Evolutionary conservation across 2,329 filamentous ascomycete genomes (phyloP).

Genomic region (Fusarium tjaetaba): DNA sequence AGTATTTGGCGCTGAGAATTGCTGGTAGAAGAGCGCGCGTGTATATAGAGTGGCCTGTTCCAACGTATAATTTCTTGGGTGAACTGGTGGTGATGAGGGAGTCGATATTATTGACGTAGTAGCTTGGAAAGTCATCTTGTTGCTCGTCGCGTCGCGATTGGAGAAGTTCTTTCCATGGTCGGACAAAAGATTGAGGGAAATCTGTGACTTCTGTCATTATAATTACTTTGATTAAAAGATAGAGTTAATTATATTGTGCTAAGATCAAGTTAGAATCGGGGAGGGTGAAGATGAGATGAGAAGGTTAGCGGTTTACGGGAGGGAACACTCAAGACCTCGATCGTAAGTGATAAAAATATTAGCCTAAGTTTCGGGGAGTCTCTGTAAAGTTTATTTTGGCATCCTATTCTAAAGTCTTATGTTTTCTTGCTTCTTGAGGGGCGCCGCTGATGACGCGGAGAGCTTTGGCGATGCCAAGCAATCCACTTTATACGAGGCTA

Average conservation of each 20-base stretch:
- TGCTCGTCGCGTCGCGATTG: conserved; percentile 48
- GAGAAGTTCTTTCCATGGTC: conserved; percentile 51
- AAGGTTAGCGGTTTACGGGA: background rate
- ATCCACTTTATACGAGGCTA: background rate
- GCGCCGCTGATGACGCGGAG: conserved; percentile 34
- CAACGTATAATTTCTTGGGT: conserved; percentile 61
- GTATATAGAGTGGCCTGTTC: conserved; percentile 68
- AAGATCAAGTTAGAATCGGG: background rate
- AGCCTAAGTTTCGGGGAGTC: fast-evolving
- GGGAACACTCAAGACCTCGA: background rate
- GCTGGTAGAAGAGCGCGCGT: conserved; percentile 67
- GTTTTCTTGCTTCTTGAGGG: background rate
- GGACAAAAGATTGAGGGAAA: conserved; percentile 52
- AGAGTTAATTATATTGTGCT: background rate
- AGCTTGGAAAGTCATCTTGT: conserved; percentile 58
- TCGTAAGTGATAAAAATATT: fast-evolving
- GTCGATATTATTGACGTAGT: conserved; percentile 55
- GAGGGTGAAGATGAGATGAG: background rate
- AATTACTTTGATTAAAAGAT: background rate
- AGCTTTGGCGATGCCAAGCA: conserved; percentile 15
- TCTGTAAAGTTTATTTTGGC: fast-evolving
- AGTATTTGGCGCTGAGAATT: conserved; percentile 67
- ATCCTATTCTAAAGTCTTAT: background rate
- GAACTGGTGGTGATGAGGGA: conserved; percentile 60
- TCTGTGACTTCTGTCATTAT: conserved; percentile 20